Conservation (phyloP, 2,329 filamentous ascomycete species). For the Falciphora oryzae region DNA sequence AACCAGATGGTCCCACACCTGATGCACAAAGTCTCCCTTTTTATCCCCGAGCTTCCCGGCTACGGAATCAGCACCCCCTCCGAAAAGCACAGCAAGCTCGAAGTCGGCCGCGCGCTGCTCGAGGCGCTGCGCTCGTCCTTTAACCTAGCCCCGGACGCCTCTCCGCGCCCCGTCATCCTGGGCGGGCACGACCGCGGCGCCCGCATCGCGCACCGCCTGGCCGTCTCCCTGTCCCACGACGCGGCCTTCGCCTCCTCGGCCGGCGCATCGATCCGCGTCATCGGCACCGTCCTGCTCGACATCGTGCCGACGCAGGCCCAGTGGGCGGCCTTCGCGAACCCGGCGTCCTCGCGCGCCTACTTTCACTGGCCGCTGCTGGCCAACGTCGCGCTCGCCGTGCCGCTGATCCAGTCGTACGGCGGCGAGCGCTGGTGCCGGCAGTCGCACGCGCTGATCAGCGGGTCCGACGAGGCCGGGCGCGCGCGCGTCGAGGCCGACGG, state of each 20-base stretch:
- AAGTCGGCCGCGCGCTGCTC: conserved; percentile 35
- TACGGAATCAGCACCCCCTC: conserved; percentile 36
- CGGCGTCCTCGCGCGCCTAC: conserved; percentile 29
- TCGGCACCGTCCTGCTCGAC: conserved; percentile 37
- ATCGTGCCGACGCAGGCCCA: conserved; percentile 42
- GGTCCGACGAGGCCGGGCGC: conserved; percentile 17
- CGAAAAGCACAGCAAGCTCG: conserved; percentile 30
- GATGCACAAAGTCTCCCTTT: conserved; percentile 33
- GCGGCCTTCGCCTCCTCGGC: conserved; percentile 9
- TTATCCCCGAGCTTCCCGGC: conserved; percentile 40
- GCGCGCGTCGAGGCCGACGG: conserved; percentile 24
- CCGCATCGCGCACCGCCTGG: conserved; percentile 41
- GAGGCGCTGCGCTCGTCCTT: conserved; percentile 30
- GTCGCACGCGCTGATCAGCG: conserved; percentile 26
- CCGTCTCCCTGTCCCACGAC: conserved; percentile 31
- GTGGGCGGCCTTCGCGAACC: conserved; percentile 34
- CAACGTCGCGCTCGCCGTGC: conserved; percentile 34
- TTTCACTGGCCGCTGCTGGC: conserved; percentile 49
- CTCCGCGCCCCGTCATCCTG: conserved; percentile 32
- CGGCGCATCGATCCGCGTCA: conserved; percentile 26
- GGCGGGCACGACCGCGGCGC: conserved; percentile 45
- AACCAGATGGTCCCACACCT: conserved; percentile 31
- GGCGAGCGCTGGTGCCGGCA: conserved; percentile 31
- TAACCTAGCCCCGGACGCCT: conserved; percentile 13
- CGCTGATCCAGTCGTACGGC: conserved; percentile 36